Evolutionary conservation across 352 stramenopile genomes (phyloP), one percentile per base, ranked within the genome.

Genomic region (Phytophthora meadii): DNA sequence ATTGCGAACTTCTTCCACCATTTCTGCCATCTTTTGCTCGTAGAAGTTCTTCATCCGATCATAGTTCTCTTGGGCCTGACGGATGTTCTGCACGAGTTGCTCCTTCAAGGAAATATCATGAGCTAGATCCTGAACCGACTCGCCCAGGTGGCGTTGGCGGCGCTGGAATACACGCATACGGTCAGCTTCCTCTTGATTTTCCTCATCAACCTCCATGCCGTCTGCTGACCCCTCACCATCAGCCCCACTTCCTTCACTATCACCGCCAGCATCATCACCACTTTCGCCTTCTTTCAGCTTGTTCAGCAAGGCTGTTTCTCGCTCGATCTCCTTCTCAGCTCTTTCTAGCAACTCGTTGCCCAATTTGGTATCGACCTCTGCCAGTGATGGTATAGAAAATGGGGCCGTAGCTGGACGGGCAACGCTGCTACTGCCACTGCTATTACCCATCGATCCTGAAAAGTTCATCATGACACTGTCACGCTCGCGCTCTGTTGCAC

Each of bases 51-150:
- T 89, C 67, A 96, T 78, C 8, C 82, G 79, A 34, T 94, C 87
- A 54, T 93, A 96, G 44, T 92, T 92, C 65, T 92, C 85, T 68
- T 94, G 82, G 9, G 82, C 76, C 34, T 90, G 76, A 1, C 82
- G 81, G 53, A 96, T 85, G 41, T 89, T 92, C 28, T 92, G 79
- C 8, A 95, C 76, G 14, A 96, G 78, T 19, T 95, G 83, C 62
- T 96, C 87, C 49, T 96, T 96, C 17, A 95, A 56, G 7, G 88
- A 93, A 64, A 96, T 96, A 32, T 95, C 82, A 32, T 92, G 83
- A 27, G 83, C 77, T 19, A 96, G 60, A 45, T 93, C 87, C 50
- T 94, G 76, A 5, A 95, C 87, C 3, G 82, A 90, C 32, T 94
- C 84, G 12, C 88, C 87, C 22, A 96, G 65, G 39, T 94, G 82